phyloP scores from a whole-genome alignment of 352 stramenopile species.

The Phytopythium chamaehyphon region DNA sequence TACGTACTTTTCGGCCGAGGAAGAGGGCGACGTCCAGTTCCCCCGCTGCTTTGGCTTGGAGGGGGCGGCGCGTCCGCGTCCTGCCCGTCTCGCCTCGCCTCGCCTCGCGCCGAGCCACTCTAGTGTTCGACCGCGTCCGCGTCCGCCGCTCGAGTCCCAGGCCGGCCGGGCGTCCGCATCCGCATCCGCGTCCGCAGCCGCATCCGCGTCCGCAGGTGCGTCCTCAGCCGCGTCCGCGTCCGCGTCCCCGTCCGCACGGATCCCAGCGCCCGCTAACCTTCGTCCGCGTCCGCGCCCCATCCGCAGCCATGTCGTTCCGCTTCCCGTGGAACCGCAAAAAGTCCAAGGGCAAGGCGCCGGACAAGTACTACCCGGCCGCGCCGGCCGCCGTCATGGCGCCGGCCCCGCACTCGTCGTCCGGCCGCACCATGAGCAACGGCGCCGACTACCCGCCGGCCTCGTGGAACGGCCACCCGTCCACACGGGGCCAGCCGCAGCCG shows the following conservation, averaged over 20 bases:
- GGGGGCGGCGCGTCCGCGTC: background rate
- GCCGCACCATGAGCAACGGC: constrained; percentile 39
- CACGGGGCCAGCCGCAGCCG: constrained; percentile 6
- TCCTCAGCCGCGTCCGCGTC: constrained; percentile 1
- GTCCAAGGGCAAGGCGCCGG: constrained; percentile 41
- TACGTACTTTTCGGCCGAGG: background rate
- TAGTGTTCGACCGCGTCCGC: constrained; percentile 3
- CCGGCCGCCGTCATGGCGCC: constrained; percentile 12
- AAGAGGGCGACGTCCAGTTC: constrained; percentile 9
- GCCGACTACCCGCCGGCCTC: constrained; percentile 19
- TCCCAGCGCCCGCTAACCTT: background rate
- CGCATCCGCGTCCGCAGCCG: background rate
- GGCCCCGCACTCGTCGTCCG: constrained; percentile 37
- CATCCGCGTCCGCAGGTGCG: no score
- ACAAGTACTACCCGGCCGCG: constrained; percentile 39
- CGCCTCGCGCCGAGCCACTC: constrained; percentile 9
- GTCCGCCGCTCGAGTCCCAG: background rate
- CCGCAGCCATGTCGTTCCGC: constrained; percentile 49
- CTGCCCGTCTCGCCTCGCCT: no score
- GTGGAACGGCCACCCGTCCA: constrained; percentile 5
- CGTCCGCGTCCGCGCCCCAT: background rate
- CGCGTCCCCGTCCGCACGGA: background rate
- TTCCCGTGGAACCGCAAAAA: constrained; percentile 80
- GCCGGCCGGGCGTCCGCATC: background rate
- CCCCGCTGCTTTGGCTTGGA: background rate